Evolutionary conservation across 2,329 filamentous ascomycete genomes (phyloP), one percentile per base, ranked within the genome.

Genomic region (Ploettnerulaceae sp.): DNA sequence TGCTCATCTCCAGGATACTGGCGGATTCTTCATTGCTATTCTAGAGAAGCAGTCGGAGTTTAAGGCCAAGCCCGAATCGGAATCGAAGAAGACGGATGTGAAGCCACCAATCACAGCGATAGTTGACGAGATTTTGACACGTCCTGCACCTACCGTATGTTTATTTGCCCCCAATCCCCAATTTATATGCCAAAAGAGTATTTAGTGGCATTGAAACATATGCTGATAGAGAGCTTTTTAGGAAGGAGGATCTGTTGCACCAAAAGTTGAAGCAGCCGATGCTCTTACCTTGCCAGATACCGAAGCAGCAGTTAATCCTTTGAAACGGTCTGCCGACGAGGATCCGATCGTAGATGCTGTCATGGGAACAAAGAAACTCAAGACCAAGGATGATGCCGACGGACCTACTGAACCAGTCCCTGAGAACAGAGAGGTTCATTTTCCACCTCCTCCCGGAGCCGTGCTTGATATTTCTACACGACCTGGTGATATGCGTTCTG

Each of bases 11-110:
- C 93, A 98, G 68, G 89, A 98, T 60, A 98, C 93, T 3, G 93
- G 93, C 46, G 91, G 86, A 17, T 98, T 98, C 75, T 98, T 98
- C 71, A 96, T 98, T 64, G 85, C 89, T 0, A 90, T 96, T 0
- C 70, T 98, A 14, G 86, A 96, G 71, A 98, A 98, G 75, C 83
- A 84, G 64, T 77, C 80, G 20, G 93, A 96, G 56, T 89, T 95
- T 65, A 85, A 78, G 64, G 84, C 82, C 7, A 86, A 78, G 66
- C 82, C 82, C 17, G 86, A 93, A 66, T 75, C 77, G 4, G 72
- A 75, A 47, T 64, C 68, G 45, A 77, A 76, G 61, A 69, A 69
- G 48, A 64, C 64, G n/a, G 73, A 71, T 51, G 55, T 55, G 48
- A 73, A 64, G 61, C 62, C 51, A 45, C 64, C 52, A 45, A 58